Percentiles rank a stretch among this genome's conserved stretches.
Conservation (phyloP, 2,329 filamentous ascomycete species). For the Aspergillus pseudonomiae region DNA sequence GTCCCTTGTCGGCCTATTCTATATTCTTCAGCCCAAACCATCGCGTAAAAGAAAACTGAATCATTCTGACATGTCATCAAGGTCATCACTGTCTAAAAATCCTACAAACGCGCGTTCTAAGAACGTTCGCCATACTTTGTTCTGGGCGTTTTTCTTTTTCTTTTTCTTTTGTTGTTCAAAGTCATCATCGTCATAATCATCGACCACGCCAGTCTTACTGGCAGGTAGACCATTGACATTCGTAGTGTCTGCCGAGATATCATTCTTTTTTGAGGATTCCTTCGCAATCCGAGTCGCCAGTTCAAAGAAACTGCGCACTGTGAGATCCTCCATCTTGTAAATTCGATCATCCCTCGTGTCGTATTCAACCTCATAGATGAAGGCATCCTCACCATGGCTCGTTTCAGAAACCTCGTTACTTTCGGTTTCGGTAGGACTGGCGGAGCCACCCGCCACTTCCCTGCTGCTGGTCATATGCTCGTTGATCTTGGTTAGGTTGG, state of each 20-base stretch:
- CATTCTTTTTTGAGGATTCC: constrained; percentile 26
- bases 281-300: constrained; percentile 78
- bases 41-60: constrained; percentile 1
- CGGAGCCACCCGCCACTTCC: not conserved
- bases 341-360: constrained; percentile 75
- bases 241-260: constrained; percentile 23
- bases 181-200: constrained; percentile 1
- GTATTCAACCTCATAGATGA: constrained; percentile 83
- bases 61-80: constrained; percentile 46
- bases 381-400: constrained; percentile 55
- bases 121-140: constrained; percentile 78
- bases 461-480: constrained; percentile 58
- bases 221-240: constrained; percentile 17
- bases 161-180: constrained; percentile 41
- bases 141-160: constrained; percentile 46
- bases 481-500: constrained; percentile 90
- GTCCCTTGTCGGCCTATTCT: not conserved
- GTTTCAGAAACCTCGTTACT: constrained; percentile 44
- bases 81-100: constrained; percentile 67
- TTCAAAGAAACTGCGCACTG: constrained; percentile 76
- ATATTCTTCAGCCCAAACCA: not conserved
- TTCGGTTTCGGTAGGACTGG: constrained; percentile 5
- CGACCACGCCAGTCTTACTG: constrained; percentile 1
- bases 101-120: constrained; percentile 77
- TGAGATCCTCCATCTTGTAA: constrained; percentile 80